Conservation (phyloP, 2,329 filamentous ascomycete genomes). For the Anisogramma anomala region DNA sequence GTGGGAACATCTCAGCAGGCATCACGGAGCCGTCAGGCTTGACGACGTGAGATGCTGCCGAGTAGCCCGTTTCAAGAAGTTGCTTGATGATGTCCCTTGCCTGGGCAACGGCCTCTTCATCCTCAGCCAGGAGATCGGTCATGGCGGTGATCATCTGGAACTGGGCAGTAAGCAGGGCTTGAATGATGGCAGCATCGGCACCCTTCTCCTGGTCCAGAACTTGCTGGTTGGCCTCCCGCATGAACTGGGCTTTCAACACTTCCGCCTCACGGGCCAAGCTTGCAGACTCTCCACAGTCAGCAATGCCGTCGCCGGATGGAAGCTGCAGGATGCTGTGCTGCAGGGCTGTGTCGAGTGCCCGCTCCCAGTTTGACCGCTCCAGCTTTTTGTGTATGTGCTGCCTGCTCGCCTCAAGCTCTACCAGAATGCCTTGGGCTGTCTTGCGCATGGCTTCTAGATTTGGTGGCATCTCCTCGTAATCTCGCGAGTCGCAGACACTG, state of each 20-base stretch:
- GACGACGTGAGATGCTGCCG: conserved; percentile 69
- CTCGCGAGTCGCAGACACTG: conserved; percentile 59
- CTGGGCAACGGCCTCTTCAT: conserved; percentile 69
- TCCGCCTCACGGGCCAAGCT: conserved; percentile 73
- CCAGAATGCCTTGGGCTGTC: conserved; percentile 75
- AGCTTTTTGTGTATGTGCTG: conserved; percentile 83
- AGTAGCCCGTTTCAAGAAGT: conserved; percentile 64
- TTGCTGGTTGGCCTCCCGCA: conserved; percentile 64
- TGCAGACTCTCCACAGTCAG: conserved; percentile 56
- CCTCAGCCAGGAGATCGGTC: conserved; percentile 63
- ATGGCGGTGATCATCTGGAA: conserved; percentile 84
- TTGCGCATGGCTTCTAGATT: conserved; percentile 69
- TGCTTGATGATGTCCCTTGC: conserved; percentile 68
- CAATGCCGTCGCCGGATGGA: conserved; percentile 51
- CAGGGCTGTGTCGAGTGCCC: conserved; percentile 74
- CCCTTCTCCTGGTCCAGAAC: conserved; percentile 76
- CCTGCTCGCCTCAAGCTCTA: conserved; percentile 80
- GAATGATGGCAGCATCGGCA: conserved; percentile 65
- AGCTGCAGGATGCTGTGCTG: conserved; percentile 76
- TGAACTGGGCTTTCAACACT: conserved; percentile 70
- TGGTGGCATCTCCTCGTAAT: conserved; percentile 57
- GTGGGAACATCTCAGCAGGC: conserved; percentile 56
- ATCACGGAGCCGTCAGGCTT: conserved; percentile 67
- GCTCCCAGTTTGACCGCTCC: conserved; percentile 74
- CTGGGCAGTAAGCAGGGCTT: conserved; percentile 76